These are phyloP conservation scores for Rhododendron molle DNA, from an alignment of 148 eudicot species.

Conservation along the genomic window DNA sequence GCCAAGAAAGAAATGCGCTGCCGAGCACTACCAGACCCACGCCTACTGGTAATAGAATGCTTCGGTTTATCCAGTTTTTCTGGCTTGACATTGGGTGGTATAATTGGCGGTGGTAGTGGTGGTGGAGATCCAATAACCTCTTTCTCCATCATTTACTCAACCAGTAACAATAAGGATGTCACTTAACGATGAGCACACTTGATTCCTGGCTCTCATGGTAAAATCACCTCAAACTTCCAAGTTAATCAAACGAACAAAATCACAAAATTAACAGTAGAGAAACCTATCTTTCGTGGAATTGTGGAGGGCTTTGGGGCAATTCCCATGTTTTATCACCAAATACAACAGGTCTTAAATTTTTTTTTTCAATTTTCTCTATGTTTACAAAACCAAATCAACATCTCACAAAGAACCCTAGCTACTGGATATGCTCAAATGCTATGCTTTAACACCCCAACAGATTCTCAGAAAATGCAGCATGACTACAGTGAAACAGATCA, in stretches of 20 bases:
- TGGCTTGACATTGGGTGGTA: constrained; percentile 26
- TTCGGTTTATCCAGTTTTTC: constrained; percentile 32
- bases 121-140: background rate
- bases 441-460: background rate
- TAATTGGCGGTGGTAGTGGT: constrained; percentile 29
- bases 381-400: background rate
- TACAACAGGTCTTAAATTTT: background rate
- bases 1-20: constrained; percentile 42
- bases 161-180: background rate
- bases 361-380: background rate
- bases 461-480: background rate
- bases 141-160: too few species aligned
- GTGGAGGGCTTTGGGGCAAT: background rate
- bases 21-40: constrained; percentile 64
- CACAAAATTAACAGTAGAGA: background rate
- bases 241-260: background rate
- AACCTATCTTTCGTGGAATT: background rate
- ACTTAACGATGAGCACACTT: background rate
- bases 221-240: background rate
- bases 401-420: background rate
- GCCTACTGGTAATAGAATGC: constrained; percentile 51
- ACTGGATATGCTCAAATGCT: background rate
- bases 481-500: background rate
- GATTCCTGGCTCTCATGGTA: background rate
- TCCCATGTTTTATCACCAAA: background rate